Percentiles rank a stretch among this genome's conserved stretches.
Evolutionary conservation across 2,329 filamentous ascomycete species (phyloP).

Genomic region (Aspergillus tamarii): DNA sequence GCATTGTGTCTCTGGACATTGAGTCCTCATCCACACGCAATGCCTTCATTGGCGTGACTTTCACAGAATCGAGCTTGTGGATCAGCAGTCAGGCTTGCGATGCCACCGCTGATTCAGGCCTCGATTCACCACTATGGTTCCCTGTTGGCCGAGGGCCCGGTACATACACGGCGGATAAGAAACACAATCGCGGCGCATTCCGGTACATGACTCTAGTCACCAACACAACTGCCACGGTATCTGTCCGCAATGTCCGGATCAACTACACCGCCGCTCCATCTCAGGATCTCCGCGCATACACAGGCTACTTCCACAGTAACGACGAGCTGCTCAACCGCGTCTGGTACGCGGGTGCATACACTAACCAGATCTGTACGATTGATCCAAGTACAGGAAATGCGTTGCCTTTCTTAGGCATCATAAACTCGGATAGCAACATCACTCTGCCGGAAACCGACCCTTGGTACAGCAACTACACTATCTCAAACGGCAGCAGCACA

Average conservation of each 20-base stretch:
- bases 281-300: conserved; percentile 51
- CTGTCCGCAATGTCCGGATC: conserved; percentile 40
- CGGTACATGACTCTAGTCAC: conserved; percentile 51
- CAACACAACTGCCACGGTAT: conserved; percentile 47
- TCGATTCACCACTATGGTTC: conserved; percentile 56
- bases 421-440: conserved; percentile 15
- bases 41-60: conserved; percentile 44
- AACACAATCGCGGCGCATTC: conserved; percentile 51
- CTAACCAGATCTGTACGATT: conserved; percentile 41
- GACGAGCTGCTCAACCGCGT: conserved; percentile 57
- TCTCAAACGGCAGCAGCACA: conserved; percentile 35
- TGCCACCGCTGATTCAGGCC: conserved; percentile 50
- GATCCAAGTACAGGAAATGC: conserved; percentile 30
- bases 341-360: conserved; percentile 61
- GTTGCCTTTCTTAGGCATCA: conserved; percentile 11
- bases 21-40: conserved; percentile 22
- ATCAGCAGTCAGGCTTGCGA: conserved; percentile 52
- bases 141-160: conserved; percentile 38
- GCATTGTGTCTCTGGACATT: conserved; percentile 41
- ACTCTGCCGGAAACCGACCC: conserved; percentile 21
- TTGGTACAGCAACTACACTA: conserved; percentile 37
- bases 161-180: conserved; percentile 44
- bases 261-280: conserved; percentile 46
- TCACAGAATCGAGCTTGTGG: conserved; percentile 50
- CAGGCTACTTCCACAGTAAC: conserved; percentile 55